Percentiles rank a stretch among this genome's conserved stretches.
Conservation (phyloP, 2,329 filamentous ascomycete species). For the Metarhizium anisopliae region DNA sequence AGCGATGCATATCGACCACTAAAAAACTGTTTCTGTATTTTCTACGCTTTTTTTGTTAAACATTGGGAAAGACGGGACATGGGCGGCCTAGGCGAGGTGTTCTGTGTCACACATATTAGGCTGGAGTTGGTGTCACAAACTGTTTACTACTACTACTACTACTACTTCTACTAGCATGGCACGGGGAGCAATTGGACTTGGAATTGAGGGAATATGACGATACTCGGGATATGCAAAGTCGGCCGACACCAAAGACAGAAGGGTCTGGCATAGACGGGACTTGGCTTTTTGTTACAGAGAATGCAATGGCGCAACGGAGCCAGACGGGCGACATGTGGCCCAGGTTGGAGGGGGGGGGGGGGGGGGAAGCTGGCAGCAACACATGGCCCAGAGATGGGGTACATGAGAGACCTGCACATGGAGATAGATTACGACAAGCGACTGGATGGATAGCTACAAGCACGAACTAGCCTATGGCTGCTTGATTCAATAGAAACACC, state of each 20-base stretch:
- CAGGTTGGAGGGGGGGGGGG: neutral
- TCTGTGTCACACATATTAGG: slow-evolving; percentile 22
- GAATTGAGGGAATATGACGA: slow-evolving; percentile 19
- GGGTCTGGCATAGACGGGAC: slow-evolving; percentile 8
- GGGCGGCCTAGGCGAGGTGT: slow-evolving; percentile 12
- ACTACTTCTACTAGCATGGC: slow-evolving; percentile 15
- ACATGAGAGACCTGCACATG: neutral
- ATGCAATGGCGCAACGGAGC: slow-evolving; percentile 1
- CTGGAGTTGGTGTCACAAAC: slow-evolving; percentile 19
- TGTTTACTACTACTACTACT: slow-evolving; percentile 18
- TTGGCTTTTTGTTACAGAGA: slow-evolving; percentile 4
- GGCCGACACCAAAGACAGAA: slow-evolving; percentile 1
- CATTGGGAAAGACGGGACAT: slow-evolving; percentile 14
- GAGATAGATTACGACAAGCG: slow-evolving; percentile 3
- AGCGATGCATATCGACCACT: slow-evolving; percentile 42
- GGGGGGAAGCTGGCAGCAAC: neutral
- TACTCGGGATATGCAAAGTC: slow-evolving; percentile 20
- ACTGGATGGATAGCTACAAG: slow-evolving; percentile 6
- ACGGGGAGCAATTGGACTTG: slow-evolving; percentile 19
- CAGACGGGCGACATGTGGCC: neutral
- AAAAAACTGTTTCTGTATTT: slow-evolving; percentile 10
- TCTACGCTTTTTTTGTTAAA: slow-evolving; percentile 13
- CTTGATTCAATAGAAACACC: slow-evolving; percentile 6
- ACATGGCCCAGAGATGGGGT: neutral
- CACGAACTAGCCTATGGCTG: neutral